These are phyloP conservation scores for Ephemerocybe angulata DNA, from an alignment of 768 basidiomycete genomes.

Conservation along the genomic window DNA sequence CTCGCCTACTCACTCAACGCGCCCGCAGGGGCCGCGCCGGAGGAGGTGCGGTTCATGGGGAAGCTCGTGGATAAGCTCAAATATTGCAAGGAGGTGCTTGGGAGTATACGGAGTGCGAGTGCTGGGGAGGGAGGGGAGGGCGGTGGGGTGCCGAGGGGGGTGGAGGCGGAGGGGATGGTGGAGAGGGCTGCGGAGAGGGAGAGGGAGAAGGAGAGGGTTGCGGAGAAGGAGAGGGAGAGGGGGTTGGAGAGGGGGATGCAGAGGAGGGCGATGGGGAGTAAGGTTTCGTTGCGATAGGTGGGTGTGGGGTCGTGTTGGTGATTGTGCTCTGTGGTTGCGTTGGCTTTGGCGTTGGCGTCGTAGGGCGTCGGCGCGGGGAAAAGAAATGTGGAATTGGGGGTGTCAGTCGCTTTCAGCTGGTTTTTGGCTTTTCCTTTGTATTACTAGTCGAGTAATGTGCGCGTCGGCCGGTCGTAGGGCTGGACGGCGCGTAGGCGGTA, in stretches of 20 bases:
- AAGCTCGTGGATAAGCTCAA: constrained; percentile 75
- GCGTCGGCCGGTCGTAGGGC: neutral
- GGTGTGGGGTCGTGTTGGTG: neutral
- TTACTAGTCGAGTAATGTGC: neutral
- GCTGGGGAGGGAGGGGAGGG: constrained; percentile 25
- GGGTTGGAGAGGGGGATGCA: neutral
- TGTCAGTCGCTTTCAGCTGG: neutral
- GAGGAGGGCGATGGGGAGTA: neutral
- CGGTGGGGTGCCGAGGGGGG: constrained; percentile 7
- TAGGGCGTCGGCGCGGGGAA: too few species aligned
- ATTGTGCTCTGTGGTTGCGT: too few species aligned
- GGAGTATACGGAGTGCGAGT: constrained; percentile 63
- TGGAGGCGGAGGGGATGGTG: neutral
- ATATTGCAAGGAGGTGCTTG: constrained; percentile 82
- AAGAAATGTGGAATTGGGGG: neutral
- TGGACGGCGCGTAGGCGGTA: too few species aligned
- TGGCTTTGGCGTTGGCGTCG: neutral
- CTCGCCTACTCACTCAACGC: constrained; percentile 50
- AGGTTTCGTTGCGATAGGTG: neutral
- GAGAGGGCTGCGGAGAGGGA: neutral
- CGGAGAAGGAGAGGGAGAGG: neutral
- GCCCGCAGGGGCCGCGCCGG: constrained; percentile 39
- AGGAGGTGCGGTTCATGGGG: constrained; percentile 57
- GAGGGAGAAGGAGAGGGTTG: constrained; percentile 1
- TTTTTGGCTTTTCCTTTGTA: neutral